Percentiles rank a stretch among this genome's conserved stretches.
Conservation (phyloP, 768 basidiomycete species). For the Boletus fagicola region DNA sequence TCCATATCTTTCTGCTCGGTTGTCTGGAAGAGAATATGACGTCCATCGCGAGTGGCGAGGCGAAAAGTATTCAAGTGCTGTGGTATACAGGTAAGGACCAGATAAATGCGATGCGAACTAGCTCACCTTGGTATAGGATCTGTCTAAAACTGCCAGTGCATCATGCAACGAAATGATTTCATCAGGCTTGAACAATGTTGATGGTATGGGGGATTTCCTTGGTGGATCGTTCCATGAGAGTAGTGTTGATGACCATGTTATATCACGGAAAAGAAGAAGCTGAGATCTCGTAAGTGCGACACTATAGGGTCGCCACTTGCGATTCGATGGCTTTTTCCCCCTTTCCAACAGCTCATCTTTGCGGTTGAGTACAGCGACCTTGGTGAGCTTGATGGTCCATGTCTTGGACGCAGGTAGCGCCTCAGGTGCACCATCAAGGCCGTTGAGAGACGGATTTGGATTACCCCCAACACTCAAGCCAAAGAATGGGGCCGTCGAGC, state of each 20-base stretch:
- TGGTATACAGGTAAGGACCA: conserved; percentile 3
- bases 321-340: conserved; percentile 68
- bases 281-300: conserved; percentile 89
- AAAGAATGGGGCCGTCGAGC: conserved; percentile 42
- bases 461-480: conserved; percentile 39
- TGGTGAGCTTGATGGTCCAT: conserved; percentile 66
- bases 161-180: conserved; percentile 79
- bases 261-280: conserved; percentile 84
- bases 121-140: conserved; percentile 70
- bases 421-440: conserved; percentile 28
- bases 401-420: conserved; percentile 31
- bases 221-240: conserved; percentile 42
- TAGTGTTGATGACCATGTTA: conserved; percentile 50
- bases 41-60: conserved; percentile 70
- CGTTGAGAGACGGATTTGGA: conserved; percentile 29
- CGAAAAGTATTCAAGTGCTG: conserved; percentile 72
- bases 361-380: conserved; percentile 75
- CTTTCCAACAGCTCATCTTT: conserved; percentile 79
- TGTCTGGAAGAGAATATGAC: conserved; percentile 80
- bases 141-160: conserved; percentile 78
- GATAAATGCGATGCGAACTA: neutral
- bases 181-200: conserved; percentile 67
- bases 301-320: conserved; percentile 88
- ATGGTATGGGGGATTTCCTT: conserved; percentile 38
- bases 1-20: conserved; percentile 69